A percentile compares a stretch with the other conserved stretches of the same genome.
Conservation (phyloP, 2,329 filamentous ascomycete species). For the Diaporthe eres region DNA sequence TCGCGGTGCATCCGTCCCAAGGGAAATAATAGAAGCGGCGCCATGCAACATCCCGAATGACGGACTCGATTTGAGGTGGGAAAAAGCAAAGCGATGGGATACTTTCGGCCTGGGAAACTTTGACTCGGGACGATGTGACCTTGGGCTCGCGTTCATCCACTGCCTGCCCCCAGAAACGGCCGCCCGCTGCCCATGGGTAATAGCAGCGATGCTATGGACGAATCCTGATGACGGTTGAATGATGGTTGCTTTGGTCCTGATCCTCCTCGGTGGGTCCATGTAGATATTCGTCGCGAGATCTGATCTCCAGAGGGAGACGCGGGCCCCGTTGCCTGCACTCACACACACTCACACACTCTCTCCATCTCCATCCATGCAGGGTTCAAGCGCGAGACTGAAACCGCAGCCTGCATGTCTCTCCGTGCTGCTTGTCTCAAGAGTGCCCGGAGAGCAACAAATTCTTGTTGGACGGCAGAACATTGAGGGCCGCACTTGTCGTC, state of each 20-base stretch:
- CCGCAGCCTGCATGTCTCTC: conserved; percentile 35
- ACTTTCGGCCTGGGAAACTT: conserved; percentile 21
- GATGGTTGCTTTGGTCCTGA: neutral
- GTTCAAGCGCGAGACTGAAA: conserved; percentile 27
- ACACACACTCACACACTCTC: neutral
- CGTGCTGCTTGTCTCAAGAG: conserved; percentile 3
- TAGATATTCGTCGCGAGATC: conserved; percentile 13
- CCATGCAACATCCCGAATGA: conserved; percentile 28
- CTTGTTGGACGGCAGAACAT: neutral
- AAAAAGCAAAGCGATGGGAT: conserved; percentile 32
- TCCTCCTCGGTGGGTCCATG: neutral
- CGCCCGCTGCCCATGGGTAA: neutral
- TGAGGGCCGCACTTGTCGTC: neutral
- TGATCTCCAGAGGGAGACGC: conserved; percentile 13
- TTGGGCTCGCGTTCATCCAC: conserved; percentile 4
- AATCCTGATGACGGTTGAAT: neutral
- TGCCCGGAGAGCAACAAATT: neutral
- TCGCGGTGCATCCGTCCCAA: conserved; percentile 7
- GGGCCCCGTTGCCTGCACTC: neutral
- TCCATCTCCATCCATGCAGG: conserved; percentile 2
- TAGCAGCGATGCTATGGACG: conserved; percentile 11
- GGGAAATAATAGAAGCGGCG: neutral
- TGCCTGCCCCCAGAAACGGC: conserved; percentile 2
- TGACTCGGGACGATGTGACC: conserved; percentile 22
- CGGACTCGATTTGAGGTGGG: conserved; percentile 5